These are phyloP conservation scores for Sporothrix protearum DNA, from an alignment of 2,329 filamentous ascomycete genomes.

Conservation along the genomic window DNA sequence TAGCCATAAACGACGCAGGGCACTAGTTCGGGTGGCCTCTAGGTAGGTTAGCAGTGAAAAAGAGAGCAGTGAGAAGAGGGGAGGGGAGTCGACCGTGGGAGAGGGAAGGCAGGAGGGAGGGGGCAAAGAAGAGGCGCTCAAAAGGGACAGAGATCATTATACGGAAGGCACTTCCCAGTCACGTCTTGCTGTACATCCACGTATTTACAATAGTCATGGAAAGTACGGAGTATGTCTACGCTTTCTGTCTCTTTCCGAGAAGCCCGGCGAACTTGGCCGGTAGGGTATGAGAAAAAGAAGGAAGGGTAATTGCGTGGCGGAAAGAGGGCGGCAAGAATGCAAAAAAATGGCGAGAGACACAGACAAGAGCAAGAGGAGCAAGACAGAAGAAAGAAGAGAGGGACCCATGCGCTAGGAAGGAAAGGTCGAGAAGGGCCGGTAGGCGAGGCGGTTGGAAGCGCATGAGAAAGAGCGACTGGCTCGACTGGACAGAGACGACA, in stretches of 20 bases:
- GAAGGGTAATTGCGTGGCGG: background rate
- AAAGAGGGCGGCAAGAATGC: background rate
- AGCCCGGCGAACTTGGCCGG: background rate
- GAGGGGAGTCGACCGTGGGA: too few species aligned
- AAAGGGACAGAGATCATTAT: background rate
- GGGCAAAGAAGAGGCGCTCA: background rate
- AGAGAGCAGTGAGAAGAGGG: background rate
- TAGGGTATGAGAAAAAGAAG: background rate
- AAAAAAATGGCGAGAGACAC: slow-evolving; percentile 5
- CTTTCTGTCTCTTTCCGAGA: background rate
- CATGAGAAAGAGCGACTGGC: background rate
- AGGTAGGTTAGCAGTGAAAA: background rate
- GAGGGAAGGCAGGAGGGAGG: background rate
- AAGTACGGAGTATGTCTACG: background rate
- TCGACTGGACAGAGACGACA: background rate
- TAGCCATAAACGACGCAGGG: slow-evolving; percentile 6
- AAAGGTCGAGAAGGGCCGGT: slow-evolving; percentile 12
- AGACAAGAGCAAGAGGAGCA: background rate
- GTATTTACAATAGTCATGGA: background rate
- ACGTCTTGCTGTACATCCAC: background rate
- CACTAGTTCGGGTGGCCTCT: background rate
- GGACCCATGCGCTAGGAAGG: background rate
- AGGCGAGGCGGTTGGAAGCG: background rate
- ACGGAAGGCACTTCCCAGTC: background rate
- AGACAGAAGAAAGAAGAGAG: background rate